A percentile compares a stretch with the other conserved stretches of the same genome.
Conservation (phyloP, 371 early-diverging fungal species). For the Mortierella sp. region DNA sequence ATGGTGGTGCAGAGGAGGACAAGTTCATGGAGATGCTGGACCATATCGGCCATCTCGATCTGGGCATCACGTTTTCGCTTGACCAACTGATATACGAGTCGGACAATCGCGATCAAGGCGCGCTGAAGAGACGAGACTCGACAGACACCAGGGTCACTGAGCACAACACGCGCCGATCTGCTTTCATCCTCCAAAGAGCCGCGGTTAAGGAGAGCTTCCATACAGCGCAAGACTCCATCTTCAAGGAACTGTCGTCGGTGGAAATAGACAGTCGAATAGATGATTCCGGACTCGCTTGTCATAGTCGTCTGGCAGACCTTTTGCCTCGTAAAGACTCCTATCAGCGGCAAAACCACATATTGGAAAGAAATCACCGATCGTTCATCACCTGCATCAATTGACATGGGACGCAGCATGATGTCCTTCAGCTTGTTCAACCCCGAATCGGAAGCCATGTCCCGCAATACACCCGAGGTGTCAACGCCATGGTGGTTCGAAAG, state of each 20-base stretch:
- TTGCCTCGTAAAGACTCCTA: conserved; percentile 51
- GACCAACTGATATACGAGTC: conserved; percentile 52
- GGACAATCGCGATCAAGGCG: conserved; percentile 47
- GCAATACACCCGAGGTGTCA: conserved; percentile 48
- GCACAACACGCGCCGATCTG: neutral
- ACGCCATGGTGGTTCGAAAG: conserved; percentile 54
- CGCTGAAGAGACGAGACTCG: conserved; percentile 29
- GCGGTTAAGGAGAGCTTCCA: conserved; percentile 23
- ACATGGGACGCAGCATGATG: conserved; percentile 37
- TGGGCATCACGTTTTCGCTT: conserved; percentile 44
- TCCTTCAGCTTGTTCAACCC: conserved; percentile 31
- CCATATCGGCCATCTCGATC: conserved; percentile 2
- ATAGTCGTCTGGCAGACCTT: conserved; percentile 45
- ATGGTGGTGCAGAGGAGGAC: neutral
- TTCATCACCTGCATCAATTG: conserved; percentile 15
- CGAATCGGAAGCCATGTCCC: conserved; percentile 15
- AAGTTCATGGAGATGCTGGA: neutral
- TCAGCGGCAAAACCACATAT: conserved; percentile 46
- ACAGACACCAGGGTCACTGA: conserved; percentile 14
- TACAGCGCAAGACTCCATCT: conserved; percentile 30
- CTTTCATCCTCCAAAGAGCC: conserved; percentile 17
- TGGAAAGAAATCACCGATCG: conserved; percentile 43
- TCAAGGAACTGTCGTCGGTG: conserved; percentile 32
- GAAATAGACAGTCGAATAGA: conserved; percentile 37
- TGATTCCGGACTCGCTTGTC: conserved; percentile 24